phyloP scores from a whole-genome alignment of 352 stramenopile species.

The Phytophthora pisi region DNA sequence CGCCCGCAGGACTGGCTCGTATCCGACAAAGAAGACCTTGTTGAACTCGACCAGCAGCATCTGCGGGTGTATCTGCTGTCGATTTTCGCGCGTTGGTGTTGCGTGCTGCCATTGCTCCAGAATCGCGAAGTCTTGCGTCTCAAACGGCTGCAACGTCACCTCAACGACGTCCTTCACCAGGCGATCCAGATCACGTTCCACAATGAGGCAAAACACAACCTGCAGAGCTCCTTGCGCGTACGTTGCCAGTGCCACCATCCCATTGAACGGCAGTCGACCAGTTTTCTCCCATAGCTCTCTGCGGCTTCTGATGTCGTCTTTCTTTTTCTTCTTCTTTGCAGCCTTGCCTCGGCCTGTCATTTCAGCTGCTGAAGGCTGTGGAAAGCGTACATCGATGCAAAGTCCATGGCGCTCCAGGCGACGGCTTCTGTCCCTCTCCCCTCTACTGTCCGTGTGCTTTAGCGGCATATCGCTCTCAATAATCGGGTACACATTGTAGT shows the following conservation, averaged over 20 bases:
- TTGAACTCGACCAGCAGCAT: constrained; percentile 58
- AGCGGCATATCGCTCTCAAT: constrained; percentile 21
- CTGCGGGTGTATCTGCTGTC: constrained; percentile 12
- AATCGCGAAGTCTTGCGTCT: constrained; percentile 29
- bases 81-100: neutral
- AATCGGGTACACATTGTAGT: constrained; percentile 43
- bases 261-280: constrained; percentile 32
- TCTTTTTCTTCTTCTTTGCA: constrained; percentile 11
- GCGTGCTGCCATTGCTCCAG: constrained; percentile 28
- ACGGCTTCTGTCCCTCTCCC: constrained; percentile 23
- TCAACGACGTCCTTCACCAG: constrained; percentile 38
- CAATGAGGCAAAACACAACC: constrained; percentile 47
- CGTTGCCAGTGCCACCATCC: constrained; percentile 43
- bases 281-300: constrained; percentile 44
- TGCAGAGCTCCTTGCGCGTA: constrained; percentile 21
- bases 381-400: constrained; percentile 39
- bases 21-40: constrained; percentile 55
- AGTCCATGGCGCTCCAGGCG: constrained; percentile 35
- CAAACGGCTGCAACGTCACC: constrained; percentile 44
- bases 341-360: constrained; percentile 20
- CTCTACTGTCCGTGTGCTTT: constrained; percentile 33
- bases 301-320: constrained; percentile 26
- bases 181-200: constrained; percentile 32
- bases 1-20: constrained; percentile 53
- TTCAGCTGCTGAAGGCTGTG: constrained; percentile 27